Evolutionary conservation across 2,329 filamentous ascomycete species (phyloP).

Genomic region (Ophiostoma himal-ulmi): DNA sequence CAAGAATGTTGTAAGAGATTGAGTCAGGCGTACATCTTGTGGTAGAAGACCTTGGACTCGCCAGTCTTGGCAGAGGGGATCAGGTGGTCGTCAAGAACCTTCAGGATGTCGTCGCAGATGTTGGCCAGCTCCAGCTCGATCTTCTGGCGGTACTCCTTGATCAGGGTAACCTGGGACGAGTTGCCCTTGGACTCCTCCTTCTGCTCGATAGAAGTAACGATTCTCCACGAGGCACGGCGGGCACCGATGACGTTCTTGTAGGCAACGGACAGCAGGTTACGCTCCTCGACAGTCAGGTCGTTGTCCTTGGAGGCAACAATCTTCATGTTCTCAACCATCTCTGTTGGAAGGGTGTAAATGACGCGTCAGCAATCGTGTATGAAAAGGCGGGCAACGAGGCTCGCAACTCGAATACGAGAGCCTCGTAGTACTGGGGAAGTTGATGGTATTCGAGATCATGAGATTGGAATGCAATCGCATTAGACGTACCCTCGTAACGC

Average conservation of each 20-base stretch:
- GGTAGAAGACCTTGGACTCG: conserved; percentile 99
- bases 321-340: conserved; percentile 99
- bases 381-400: background rate
- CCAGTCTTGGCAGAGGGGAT: conserved; percentile 91
- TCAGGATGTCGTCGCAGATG: conserved; percentile 96
- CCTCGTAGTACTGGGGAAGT: background rate
- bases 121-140: conserved; percentile 94
- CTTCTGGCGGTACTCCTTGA: conserved; percentile 98
- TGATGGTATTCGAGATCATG: background rate
- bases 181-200: conserved; percentile 99
- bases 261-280: conserved; percentile 95
- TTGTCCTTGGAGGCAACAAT: conserved; percentile 82
- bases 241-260: conserved; percentile 99
- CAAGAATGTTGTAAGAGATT: background rate
- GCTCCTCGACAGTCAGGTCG: conserved; percentile 90
- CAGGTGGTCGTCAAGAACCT: conserved; percentile 87
- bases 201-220: conserved; percentile 99
- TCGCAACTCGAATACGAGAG: background rate
- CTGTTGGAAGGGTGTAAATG: conserved; percentile 42
- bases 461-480: background rate
- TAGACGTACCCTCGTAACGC: conserved; percentile 88
- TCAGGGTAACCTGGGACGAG: conserved; percentile 78
- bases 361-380: conserved; percentile 20
- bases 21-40: conserved; percentile 74
- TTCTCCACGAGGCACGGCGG: conserved; percentile 96